These are phyloP conservation scores for Linderina pennispora DNA, from an alignment of 192 early-diverging fungal genomes.

Conservation along the genomic window DNA sequence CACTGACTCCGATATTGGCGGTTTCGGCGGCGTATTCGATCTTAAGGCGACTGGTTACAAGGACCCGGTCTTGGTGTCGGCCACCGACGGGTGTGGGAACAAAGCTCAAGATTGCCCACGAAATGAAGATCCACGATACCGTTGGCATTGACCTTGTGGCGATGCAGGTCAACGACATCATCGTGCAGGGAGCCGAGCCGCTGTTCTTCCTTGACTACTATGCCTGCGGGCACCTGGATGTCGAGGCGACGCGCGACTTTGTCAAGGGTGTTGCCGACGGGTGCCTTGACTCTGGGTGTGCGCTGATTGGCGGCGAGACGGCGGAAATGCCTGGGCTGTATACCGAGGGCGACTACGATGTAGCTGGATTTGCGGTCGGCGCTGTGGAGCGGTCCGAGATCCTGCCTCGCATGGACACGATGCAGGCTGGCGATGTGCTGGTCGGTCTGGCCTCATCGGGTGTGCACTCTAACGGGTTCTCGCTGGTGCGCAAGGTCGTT, in stretches of 20 bases:
- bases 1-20: conserved; percentile 94
- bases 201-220: conserved; percentile 99
- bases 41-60: conserved; percentile 85
- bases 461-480: conserved; percentile 99
- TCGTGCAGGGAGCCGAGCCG: conserved; percentile 99
- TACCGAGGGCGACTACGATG: conserved; percentile 76
- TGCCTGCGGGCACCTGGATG: conserved; percentile 90
- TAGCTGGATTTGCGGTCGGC: conserved; percentile 96
- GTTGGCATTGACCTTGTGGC: conserved; percentile 98
- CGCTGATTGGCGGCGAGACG: conserved; percentile 97
- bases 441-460: conserved; percentile 94
- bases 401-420: conserved; percentile 73
- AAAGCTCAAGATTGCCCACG: conserved; percentile 95
- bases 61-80: conserved; percentile 94
- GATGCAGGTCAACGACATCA: conserved; percentile 98
- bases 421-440: conserved; percentile 76
- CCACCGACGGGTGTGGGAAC: conserved; percentile 99
- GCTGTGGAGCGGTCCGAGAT: conserved; percentile 89
- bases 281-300: conserved; percentile 83
- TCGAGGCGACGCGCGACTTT: conserved; percentile 84
- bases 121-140: conserved; percentile 78
- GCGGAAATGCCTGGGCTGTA: conserved; percentile 99
- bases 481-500: conserved; percentile 89
- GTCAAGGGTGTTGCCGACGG: conserved; percentile 92
- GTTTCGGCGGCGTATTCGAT: conserved; percentile 98